Evolutionary conservation across 768 basidiomycete genomes (phyloP).

Genomic region (Cystofilobasidium capitatum): DNA sequence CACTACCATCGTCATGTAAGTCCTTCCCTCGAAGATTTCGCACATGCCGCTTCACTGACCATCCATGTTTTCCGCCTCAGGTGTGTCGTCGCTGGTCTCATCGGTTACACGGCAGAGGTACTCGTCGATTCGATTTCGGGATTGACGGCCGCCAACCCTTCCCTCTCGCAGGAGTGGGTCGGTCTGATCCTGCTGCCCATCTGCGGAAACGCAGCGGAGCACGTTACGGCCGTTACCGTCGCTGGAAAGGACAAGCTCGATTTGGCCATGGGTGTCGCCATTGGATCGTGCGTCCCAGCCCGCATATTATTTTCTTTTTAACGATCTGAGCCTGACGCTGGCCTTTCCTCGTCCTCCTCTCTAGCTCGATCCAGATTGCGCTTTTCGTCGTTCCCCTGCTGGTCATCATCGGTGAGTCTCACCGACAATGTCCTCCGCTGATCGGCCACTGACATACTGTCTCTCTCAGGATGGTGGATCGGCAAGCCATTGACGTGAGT

Average conservation of each 20-base stretch:
- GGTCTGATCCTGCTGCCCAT: constrained; percentile 41
- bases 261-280: constrained; percentile 30
- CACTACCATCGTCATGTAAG: not conserved
- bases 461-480: constrained; percentile 33
- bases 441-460: constrained; percentile 36
- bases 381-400: constrained; percentile 35
- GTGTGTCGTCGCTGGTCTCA: constrained; percentile 32
- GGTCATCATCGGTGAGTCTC: constrained; percentile 35
- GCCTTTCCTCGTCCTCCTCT: constrained; percentile 44
- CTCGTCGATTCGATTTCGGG: constrained; percentile 22
- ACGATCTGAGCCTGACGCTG: not conserved
- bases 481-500: constrained; percentile 42
- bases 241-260: constrained; percentile 29
- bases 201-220: constrained; percentile 24
- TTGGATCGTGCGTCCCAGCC: constrained; percentile 30
- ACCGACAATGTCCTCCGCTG: no score
- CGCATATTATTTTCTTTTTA: not conserved
- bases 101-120: constrained; percentile 31
- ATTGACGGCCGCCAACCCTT: constrained; percentile 38
- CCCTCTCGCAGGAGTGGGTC: constrained; percentile 69
- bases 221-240: constrained; percentile 35
- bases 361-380: constrained; percentile 60
- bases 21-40: constrained; percentile 10
- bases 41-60: constrained; percentile 26
- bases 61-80: constrained; percentile 32